phyloP scores from a whole-genome alignment of 1,284 basidiomycete species.

The Coniophora puteana region DNA sequence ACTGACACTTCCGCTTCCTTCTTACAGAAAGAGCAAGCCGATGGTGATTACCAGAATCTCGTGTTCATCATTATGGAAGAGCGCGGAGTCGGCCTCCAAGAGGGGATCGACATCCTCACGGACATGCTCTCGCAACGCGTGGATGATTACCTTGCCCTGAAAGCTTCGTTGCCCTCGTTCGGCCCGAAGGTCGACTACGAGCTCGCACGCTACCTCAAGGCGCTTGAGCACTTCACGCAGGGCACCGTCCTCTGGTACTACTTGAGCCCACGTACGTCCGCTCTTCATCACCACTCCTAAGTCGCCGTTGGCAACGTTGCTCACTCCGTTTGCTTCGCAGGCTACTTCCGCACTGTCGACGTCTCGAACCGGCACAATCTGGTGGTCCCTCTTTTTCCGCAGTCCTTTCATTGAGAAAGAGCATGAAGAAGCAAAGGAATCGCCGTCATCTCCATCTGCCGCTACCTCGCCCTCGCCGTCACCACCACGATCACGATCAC shows the following conservation, averaged over 20 bases:
- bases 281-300: background rate
- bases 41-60: slow-evolving; percentile 47
- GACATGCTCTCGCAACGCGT: slow-evolving; percentile 41
- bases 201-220: slow-evolving; percentile 34
- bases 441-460: slow-evolving; percentile 11
- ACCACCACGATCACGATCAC: too few relatives aligned
- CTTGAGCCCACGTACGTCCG: slow-evolving; percentile 30
- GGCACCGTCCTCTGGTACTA: slow-evolving; percentile 49
- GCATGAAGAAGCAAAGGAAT: slow-evolving; percentile 16
- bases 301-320: slow-evolving; percentile 6
- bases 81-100: slow-evolving; percentile 38
- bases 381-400: slow-evolving; percentile 27
- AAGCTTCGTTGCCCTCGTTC: slow-evolving; percentile 37
- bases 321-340: slow-evolving; percentile 14
- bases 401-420: too few relatives aligned
- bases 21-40: slow-evolving; percentile 44
- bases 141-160: slow-evolving; percentile 35
- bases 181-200: slow-evolving; percentile 37
- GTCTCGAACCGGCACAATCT: slow-evolving; percentile 25
- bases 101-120: slow-evolving; percentile 37
- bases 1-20: slow-evolving; percentile 8
- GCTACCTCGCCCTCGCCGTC: too few relatives aligned
- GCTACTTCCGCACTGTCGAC: slow-evolving; percentile 30
- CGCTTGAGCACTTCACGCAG: slow-evolving; percentile 44
- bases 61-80: slow-evolving; percentile 46